Base-by-base conservation (phyloP, 1,284 basidiomycete species). In the Cutaneotrichosporon cavernicola region DNA sequence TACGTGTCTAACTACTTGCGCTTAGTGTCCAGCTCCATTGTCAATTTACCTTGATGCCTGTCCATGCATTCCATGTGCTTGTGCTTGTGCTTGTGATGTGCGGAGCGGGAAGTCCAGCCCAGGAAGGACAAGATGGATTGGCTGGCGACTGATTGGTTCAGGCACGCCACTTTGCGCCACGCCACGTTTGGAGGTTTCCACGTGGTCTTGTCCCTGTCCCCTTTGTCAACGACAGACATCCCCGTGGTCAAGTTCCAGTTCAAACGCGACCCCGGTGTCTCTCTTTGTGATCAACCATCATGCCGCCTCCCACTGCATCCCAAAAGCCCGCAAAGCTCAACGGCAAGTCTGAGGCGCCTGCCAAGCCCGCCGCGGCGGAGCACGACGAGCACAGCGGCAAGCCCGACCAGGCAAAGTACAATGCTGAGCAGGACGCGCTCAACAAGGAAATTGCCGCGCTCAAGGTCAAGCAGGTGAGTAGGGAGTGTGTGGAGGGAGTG, bases 381-480 rank as follows among this genome's bases (percentile, higher is more conserved):
- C 21, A 58, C 58, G 83, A 75, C 75, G 85, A 81, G 71, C 84
- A 84, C 47, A 62, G 80, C n/a, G 73, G 81, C 53, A 90, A 84
- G 79, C 92, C 93, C 36, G 92, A 95, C 84, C 92, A 92, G 81
- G 84, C 83, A 55, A 82, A 81, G 36, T 90, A 90, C 79, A 90
- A 95, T 66, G 85, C 84, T 26, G 92, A 96, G 81, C 92, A 96
- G 82, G 87, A 90, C 57, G 86, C 81, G 70, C 81, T 95, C 71
- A 93, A 90, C 81, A 81, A 85, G 46, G 89, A 94, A 75, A 94
- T 97, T 73, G 92, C 92, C 63, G 85, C 81, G 56, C 80, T 92
- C 58, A 91, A 95, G 81, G 79, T 80, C 43, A 89, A 92, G 81
- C 81, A 93, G 68, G 93, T 93, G 74, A 76, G 90, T 86, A 9